Evolutionary conservation across 148 eudicot species (phyloP).

Genomic region (Persicaria maculosa): DNA sequence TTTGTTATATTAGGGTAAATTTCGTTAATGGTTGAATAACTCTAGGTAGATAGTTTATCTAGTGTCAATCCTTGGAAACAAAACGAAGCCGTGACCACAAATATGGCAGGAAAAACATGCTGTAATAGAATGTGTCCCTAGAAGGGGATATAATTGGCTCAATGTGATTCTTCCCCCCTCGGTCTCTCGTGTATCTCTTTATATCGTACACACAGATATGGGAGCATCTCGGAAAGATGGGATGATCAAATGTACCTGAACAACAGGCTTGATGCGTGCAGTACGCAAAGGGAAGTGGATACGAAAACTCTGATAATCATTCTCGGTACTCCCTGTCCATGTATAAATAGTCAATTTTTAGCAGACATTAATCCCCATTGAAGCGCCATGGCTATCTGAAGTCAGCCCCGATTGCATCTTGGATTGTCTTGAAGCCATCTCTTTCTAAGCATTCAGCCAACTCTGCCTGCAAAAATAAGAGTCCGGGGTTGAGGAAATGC

Average conservation of each 20-base stretch:
- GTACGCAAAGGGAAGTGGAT: neutral
- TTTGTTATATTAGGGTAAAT: too few relatives aligned
- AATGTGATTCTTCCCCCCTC: neutral
- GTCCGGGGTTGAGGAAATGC: neutral
- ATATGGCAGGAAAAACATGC: neutral
- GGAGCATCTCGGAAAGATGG: neutral
- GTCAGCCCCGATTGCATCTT: slow-evolving; percentile 96
- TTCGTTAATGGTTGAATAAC: too few relatives aligned
- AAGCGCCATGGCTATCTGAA: slow-evolving; percentile 28
- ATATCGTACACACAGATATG: neutral
- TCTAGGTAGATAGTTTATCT: too few relatives aligned
- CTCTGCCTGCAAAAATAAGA: slow-evolving; percentile 48
- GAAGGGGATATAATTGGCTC: neutral
- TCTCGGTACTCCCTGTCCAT: slow-evolving; percentile 6
- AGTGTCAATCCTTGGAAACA: neutral
- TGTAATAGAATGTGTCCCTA: neutral
- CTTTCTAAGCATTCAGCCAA: slow-evolving; percentile 83
- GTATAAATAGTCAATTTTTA: slow-evolving; percentile 2
- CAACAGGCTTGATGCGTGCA: neutral
- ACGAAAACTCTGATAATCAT: neutral
- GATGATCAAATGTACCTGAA: neutral
- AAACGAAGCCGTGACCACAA: neutral
- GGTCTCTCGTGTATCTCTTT: neutral
- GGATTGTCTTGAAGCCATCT: slow-evolving; percentile 83
- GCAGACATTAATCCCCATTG: neutral